phyloP scores from a whole-genome alignment of 345 rosid species.

The Noccaea caerulescens region DNA sequence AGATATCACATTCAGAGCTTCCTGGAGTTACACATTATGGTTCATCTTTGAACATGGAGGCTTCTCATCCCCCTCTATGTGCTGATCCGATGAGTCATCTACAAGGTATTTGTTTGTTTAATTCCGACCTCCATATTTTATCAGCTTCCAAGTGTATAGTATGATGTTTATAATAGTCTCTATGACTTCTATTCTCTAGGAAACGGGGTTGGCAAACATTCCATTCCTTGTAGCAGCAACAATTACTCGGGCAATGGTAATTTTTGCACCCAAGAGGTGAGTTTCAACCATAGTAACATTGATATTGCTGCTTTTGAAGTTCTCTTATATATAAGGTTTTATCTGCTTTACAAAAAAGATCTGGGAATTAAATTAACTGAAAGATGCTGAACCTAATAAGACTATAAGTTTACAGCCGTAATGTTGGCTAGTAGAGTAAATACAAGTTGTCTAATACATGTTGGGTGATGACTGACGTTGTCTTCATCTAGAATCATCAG shows the following conservation, averaged over 20 bases:
- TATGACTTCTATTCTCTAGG: slow-evolving; percentile 42
- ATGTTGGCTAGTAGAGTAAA: background rate
- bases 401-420: background rate
- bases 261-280: slow-evolving; percentile 46
- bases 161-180: slow-evolving; percentile 14
- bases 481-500: slow-evolving; percentile 44
- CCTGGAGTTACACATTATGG: slow-evolving; percentile 49
- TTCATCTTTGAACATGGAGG: slow-evolving; percentile 40
- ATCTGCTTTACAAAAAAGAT: background rate
- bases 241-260: slow-evolving; percentile 30
- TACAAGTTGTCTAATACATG: background rate
- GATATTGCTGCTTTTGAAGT: background rate
- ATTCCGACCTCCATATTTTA: slow-evolving; percentile 15
- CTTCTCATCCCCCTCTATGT: slow-evolving; percentile 37
- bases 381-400: background rate
- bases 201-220: slow-evolving; percentile 42
- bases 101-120: slow-evolving; percentile 41
- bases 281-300: slow-evolving; percentile 31
- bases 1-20: slow-evolving; percentile 62
- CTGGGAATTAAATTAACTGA: background rate
- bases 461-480: slow-evolving; percentile 1
- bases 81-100: slow-evolving; percentile 36
- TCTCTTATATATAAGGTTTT: background rate
- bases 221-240: slow-evolving; percentile 24
- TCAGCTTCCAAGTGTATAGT: slow-evolving; percentile 21